Base-by-base conservation (phyloP, 257 asterid genomes). In the Plantago major region DNA sequence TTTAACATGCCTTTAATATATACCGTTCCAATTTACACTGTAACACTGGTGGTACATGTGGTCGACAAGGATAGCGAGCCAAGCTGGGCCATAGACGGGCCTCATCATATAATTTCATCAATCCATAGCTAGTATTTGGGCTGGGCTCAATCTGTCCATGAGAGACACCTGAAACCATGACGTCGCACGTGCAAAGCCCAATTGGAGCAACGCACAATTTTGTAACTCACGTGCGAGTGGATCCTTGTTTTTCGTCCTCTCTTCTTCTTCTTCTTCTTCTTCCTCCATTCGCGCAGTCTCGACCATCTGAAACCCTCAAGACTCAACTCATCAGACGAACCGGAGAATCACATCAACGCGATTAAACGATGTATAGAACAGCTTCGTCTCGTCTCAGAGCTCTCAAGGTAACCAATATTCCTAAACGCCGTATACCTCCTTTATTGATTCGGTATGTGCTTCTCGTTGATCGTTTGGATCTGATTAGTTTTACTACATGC, bases 331-430 rank as follows among this genome's bases (percentile, higher is more conserved):
- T 58, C 8, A 50, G 6, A 50, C 64, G 15, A 30, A 19, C 7
- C 64, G 43, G 33, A 56, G 63, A 46, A 65, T 63, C 66, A 26
- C 37, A 28, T 52, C 67, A 50, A 45, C 73, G 65, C 3, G 60
- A 28, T 22, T 37, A 51, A n/a, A 73, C 55, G 75, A 88, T 88
- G 96, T 78, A 85, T 54, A 82, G 92, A 71, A 49, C 81, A 19
- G 80, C 92, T 33, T 76, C 91, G 51, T 84, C 83, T 59, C 82
- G 90, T 59, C 65, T 84, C 44, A 67, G 90, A 68, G 54, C 58
- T 26, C 58, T 53, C 42, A 53, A 19, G 37, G 58, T 52, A 19
- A 30, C 22, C 3, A 2, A n/a, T 18, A 19, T 52, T 15, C 10
- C 33, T 10, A 16, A 12, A 2, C 22, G n/a, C n/a, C n/a, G n/a